Base-by-base conservation (phyloP, 192 early-diverging fungal species). In the Coemansia umbellata region DNA sequence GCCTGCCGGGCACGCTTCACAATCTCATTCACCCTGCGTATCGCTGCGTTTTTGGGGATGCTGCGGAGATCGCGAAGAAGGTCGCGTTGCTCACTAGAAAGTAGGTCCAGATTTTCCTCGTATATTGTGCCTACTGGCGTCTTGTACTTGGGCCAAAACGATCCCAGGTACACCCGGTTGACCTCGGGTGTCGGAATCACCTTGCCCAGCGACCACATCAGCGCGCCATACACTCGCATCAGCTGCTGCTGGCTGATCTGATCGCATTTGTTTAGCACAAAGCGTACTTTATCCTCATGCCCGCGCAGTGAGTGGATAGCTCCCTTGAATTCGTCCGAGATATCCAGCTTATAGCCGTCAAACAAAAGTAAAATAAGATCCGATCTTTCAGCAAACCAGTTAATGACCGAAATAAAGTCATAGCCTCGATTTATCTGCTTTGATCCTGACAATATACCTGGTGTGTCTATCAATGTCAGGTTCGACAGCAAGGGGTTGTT, bases 191-290 rank as follows among this genome's bases (percentile, higher is more conserved):
- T 92, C 36, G 86, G 81, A 15, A 94, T 80, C 8, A 93, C 90
- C 64, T 87, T 90, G 15, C 91, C 92, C 8, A 94, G 77, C 17
- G 88, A 87, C 89, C 89, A 94, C 92, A 94, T 94, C 68, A 94
- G 74, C 3, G 91, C 90, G 42, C 92, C 92, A 66, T 94, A 91
- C 50, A 94, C 90, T 21, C 91, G 77, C 86, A 93, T 89, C 52
- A 93, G 66, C 66, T 95, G 86, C 58, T 92, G 91, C 47, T 85
- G 84, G 60, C 70, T 88, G 23, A 95, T 85, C 85, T 84, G 84
- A 65, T 95, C 90, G 39, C 85, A 83, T 67, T 95, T 95, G 77
- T 95, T 95, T 26, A 95, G 70, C 47, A 92, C 85, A 5, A 92
- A 80, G 22, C 87, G 78, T 30, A 92, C 80, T 56, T 93, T 95